Base-by-base conservation (phyloP, 2,329 filamentous ascomycete species). In the Fusarium lyarnte region DNA sequence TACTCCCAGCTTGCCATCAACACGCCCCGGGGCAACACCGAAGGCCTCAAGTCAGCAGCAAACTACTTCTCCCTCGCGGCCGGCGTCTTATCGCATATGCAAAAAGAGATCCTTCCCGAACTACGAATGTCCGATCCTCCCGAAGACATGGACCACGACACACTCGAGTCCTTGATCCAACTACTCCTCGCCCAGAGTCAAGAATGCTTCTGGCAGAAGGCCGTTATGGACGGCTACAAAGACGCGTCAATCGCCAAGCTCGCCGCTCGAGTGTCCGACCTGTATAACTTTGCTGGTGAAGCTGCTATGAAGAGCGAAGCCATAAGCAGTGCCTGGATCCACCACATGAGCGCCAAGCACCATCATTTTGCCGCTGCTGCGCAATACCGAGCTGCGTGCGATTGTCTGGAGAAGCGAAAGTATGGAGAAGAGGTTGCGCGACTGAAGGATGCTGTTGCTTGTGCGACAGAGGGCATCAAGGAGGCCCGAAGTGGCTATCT, bases 181-280 rank as follows among this genome's bases (percentile, higher is more conserved):
- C 87, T 99, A 35, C 90, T 97, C 80, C 87, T 99, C 14, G 95
- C 95, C 2, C 94, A 99, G 80, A 95, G 93, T 33, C 96, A 99
- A 79, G 96, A 99, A 83, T 98, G 95, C 80, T 98, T 96, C 82
- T 99, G 96, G 96, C 93, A 96, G 76, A 98, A 97, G 80, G 95
- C 96, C 2, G 95, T 97, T 65, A 95, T 97, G 85, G 95, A 98
- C 79, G 91, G 92, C 29, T 90, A 97, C 83, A 98, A 97, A 81
- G 96, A 99, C 79, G 93, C 91, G 3, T 94, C 92, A 1, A 97
- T 99, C 69, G 93, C 96, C 5, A 96, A 97, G 80, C 86, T 99
- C 23, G 95, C 96, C 8, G 94, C 94, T 1, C 83, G 94, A 69
- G 94, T 98, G 8, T 97, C 94, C 5, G 96, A 99, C 78, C 88